These are phyloP conservation scores for Selaginella tamariscina DNA, from an alignment of 75 land plant species.

Conservation along the genomic window DNA sequence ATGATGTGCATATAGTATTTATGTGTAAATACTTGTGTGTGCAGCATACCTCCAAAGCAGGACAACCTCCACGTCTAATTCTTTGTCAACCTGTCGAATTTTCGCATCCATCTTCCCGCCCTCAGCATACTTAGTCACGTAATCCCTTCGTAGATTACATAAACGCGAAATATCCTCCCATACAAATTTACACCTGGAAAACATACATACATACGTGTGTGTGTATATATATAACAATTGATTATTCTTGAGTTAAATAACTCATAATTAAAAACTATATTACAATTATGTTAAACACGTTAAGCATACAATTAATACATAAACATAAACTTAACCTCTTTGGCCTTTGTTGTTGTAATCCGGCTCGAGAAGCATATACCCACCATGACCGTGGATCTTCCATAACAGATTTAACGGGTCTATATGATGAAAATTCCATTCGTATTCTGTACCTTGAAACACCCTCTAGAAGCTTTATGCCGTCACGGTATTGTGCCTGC, in stretches of 20 bases:
- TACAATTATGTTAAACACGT: too few species aligned
- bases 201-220: too few species aligned
- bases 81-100: constrained; percentile 59
- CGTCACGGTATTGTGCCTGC: constrained; percentile 95
- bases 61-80: constrained; percentile 85
- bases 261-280: not conserved
- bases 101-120: constrained; percentile 30
- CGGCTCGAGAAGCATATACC: constrained; percentile 76
- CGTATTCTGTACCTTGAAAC: constrained; percentile 61
- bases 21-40: too few species aligned
- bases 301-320: not conserved
- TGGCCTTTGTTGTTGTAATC: constrained; percentile 56
- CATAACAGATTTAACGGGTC: constrained; percentile 53
- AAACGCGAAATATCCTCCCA: constrained; percentile 61
- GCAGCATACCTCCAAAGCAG: constrained; percentile 74
- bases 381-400: constrained; percentile 65
- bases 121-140: constrained; percentile 66
- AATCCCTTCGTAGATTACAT: constrained; percentile 63
- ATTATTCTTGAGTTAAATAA: too few species aligned
- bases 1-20: too few species aligned
- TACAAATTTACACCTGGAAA: constrained; percentile 45
- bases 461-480: constrained; percentile 78
- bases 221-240: too few species aligned
- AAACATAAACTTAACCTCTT: constrained; percentile 23
- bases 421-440: constrained; percentile 64